Evolutionary conservation across 371 early-diverging fungal species (phyloP), one percentile per base, ranked within the genome.

Genomic region (Lichtheimia hyalospora): DNA sequence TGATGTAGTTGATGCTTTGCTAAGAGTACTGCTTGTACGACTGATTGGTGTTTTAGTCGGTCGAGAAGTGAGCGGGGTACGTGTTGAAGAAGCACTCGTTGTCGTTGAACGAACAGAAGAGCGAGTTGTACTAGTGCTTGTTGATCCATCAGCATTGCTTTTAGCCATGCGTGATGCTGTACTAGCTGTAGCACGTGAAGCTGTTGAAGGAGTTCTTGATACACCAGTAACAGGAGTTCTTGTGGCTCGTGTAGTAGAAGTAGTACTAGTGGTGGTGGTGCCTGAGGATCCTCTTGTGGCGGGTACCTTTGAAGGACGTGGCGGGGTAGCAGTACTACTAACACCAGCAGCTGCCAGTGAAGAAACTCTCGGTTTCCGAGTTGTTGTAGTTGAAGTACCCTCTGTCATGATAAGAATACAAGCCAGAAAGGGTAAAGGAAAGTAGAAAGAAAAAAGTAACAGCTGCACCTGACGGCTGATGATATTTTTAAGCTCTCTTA

Each of bases 321-420:
- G 24, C 27, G 63, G 54, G 8, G 62, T 28, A 7, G 67, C 57
- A 10, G 58, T 18, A 28, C 55, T 55, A n/a, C 46, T 16, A n/a
- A 62, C 63, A 34, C 66, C 66, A 15, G 61, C 66, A 21, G 66
- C 66, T 13, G 66, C 66, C 18, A 66, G 57, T 15, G 66, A 66
- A 27, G 66, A 66, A 3, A 66, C 66, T 52, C 66, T 50, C 1
- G 66, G 41, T n/a, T 54, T 60, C 13, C 57, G 54, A 46, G 61
- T 49, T 1, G 61, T 13, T 15, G 61, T 55, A 2, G 54, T 54
- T 14, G 34, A 20, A 18, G 61, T 66, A 25, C 61, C 58, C 59
- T 66, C 61, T 25, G 61, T 50, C 66, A 66, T 66, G 15, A 46
- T 23, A 42, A 28, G 25, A 46, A 23, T 48, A 18, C 20, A 24